These are phyloP conservation scores for Leishmania aethiopica DNA, from an alignment of 208 protist species.

Conservation along the genomic window DNA sequence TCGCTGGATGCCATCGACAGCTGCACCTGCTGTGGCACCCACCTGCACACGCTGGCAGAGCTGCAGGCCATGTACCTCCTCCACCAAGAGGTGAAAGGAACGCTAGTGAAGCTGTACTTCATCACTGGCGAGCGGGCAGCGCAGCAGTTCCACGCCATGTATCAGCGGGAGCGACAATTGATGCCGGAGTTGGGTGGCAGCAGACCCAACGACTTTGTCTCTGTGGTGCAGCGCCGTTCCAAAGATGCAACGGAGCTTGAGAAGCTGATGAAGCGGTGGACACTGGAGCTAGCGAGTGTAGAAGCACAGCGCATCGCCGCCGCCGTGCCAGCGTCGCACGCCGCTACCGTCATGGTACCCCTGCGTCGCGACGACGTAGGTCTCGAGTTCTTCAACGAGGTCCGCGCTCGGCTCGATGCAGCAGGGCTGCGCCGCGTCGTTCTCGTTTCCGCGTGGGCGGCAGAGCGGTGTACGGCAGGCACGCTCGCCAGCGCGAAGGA, in stretches of 20 bases:
- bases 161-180: conserved; percentile 62
- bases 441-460: conserved; percentile 65
- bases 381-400: conserved; percentile 60
- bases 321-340: neutral
- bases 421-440: conserved; percentile 37
- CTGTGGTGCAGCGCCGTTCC: conserved; percentile 38
- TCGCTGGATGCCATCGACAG: conserved; percentile 68
- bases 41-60: conserved; percentile 67
- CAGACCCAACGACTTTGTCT: conserved; percentile 64
- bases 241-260: conserved; percentile 60
- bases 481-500: conserved; percentile 29
- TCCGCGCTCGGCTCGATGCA: conserved; percentile 38
- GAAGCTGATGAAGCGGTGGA: conserved; percentile 60
- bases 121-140: conserved; percentile 69
- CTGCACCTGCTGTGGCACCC: conserved; percentile 90
- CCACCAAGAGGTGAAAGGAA: conserved; percentile 82
- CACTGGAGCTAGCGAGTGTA: conserved; percentile 51
- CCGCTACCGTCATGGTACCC: conserved; percentile 15
- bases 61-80: conserved; percentile 78
- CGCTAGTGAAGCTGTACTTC: conserved; percentile 81
- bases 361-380: conserved; percentile 74
- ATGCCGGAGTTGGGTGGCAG: conserved; percentile 66
- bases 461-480: conserved; percentile 20
- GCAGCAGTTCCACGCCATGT: conserved; percentile 56
- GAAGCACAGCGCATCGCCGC: conserved; percentile 47